Conservation (phyloP, 2,329 filamentous ascomycete genomes). For the Sphaerostilbella broomeana region DNA sequence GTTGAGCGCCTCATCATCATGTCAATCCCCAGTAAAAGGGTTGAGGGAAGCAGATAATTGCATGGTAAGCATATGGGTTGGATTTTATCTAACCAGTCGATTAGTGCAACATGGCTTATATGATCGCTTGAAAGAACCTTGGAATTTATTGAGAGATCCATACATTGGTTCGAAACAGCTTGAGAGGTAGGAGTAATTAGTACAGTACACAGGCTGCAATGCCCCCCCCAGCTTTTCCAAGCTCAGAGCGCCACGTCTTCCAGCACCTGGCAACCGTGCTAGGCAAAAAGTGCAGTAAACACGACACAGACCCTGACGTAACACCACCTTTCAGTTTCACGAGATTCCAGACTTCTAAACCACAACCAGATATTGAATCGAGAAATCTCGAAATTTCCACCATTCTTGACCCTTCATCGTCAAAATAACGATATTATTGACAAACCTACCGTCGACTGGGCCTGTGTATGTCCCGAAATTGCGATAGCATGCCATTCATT, state of each 20-base stretch:
- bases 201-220: neutral
- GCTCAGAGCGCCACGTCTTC: slow-evolving; percentile 1
- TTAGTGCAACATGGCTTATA: too few relatives aligned
- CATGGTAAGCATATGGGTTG: too few relatives aligned
- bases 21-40: too few relatives aligned
- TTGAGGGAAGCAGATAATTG: too few relatives aligned
- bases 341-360: neutral
- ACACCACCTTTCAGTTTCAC: neutral
- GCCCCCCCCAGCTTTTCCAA: slow-evolving; percentile 13
- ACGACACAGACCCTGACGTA: neutral
- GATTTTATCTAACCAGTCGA: too few relatives aligned
- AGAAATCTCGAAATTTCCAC: neutral
- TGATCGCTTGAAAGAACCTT: too few relatives aligned
- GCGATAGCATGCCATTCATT: slow-evolving; percentile 9
- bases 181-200: too few relatives aligned
- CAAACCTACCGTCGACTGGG: too few relatives aligned
- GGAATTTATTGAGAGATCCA: too few relatives aligned
- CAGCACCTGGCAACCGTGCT: slow-evolving; percentile 23
- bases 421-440: neutral
- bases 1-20: too few relatives aligned
- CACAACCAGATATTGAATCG: neutral
- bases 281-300: slow-evolving; percentile 28
- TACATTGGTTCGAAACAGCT: too few relatives aligned
- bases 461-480: neutral
- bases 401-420: slow-evolving; percentile 5